Base-by-base conservation (phyloP, 495 filamentous ascomycete genomes). In the Platismatia glauca region DNA sequence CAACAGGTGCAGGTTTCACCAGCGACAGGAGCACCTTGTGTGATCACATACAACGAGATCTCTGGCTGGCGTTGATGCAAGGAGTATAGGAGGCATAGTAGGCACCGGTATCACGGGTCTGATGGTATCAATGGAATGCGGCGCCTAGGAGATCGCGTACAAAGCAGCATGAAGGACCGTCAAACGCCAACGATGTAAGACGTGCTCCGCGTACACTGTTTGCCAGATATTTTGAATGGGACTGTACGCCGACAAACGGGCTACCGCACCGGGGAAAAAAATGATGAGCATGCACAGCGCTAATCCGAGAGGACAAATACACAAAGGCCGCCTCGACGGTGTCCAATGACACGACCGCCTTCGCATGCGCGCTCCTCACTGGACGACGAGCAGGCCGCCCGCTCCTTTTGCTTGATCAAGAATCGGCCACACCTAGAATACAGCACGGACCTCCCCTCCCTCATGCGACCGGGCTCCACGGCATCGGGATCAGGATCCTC, bases 381-480 rank as follows among this genome's bases (percentile, higher is more conserved):
- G 48, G 8, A 29, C 50, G 27, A 53, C 16, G 3, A 53, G 50
- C 27, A 53, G 33, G 50, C 29, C 22, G 27, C 29, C 7, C 33
- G 27, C 50, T 31, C 24, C 2, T 29, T 52, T 7, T 24, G 27
- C 48, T 52, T 29, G 24, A 52, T 31, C 48, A 5, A 31, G 4
- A 33, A 53, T 20, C 8, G 29, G 16, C 50, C 12, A 18, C 27
- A 33, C 27, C 50, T 53, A 53, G 29, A 33, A 53, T 53, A 53
- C 29, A 53, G 29, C 50, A 33, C 18, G 50, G 29, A 53, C 33
- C 29, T 53, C 4, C 50, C 29, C 29, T 22, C 29, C n/a, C 27
- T 52, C 22, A 95, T 64, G 88, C 87, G 58, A 97, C 90, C 9
- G 94, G 91, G 67, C 89, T 93, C 94, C 94, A 98, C 11, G 90